Evolutionary conservation across 305 asterid genomes (phyloP).

Genomic region (Fraxinus nigra): DNA sequence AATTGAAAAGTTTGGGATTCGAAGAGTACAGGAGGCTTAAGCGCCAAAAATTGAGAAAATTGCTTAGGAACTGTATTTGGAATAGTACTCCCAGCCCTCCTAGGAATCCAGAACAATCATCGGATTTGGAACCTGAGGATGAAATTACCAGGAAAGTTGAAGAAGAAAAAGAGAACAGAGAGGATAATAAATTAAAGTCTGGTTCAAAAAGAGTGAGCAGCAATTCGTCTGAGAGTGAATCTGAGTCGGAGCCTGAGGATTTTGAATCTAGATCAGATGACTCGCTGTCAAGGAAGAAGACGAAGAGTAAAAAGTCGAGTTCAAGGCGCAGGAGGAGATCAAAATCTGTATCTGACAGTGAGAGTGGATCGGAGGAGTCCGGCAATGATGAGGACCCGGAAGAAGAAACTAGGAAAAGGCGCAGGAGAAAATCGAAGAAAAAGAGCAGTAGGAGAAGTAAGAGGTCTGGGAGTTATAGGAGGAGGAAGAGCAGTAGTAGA

Average conservation of each 20-base stretch:
- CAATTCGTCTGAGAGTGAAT: conserved; percentile 19
- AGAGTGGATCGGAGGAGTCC: conserved; percentile 50
- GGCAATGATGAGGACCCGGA: conserved; percentile 44
- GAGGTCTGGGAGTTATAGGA: conserved; percentile 39
- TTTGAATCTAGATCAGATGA: conserved; percentile 56
- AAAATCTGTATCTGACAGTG: conserved; percentile 45
- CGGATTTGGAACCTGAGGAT: conserved; percentile 49
- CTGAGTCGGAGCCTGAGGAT: conserved; percentile 37
- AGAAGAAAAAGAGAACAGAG: conserved; percentile 33
- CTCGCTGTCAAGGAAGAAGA: conserved; percentile 16
- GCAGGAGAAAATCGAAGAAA: conserved; percentile 33
- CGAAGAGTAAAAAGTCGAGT: conserved; percentile 36
- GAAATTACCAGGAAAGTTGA: conserved; percentile 29
- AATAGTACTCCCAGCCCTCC: conserved; percentile 92
- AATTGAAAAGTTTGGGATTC: conserved; percentile 59
- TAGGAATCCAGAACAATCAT: conserved; percentile 55
- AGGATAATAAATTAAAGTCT: conserved; percentile 20
- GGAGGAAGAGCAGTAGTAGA: conserved; percentile 43
- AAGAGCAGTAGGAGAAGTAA: conserved; percentile 32
- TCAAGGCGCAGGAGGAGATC: conserved; percentile 40
- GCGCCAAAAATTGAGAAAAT: conserved; percentile 77
- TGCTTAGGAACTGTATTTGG: conserved; percentile 57
- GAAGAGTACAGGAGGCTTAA: conserved; percentile 81
- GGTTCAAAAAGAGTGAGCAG: conserved; percentile 19
- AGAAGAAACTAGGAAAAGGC: conserved; percentile 38